Percentiles rank a stretch among this genome's conserved stretches.
phyloP scores from a whole-genome alignment of 164 flowering plant genomes.

The Piper betle region DNA sequence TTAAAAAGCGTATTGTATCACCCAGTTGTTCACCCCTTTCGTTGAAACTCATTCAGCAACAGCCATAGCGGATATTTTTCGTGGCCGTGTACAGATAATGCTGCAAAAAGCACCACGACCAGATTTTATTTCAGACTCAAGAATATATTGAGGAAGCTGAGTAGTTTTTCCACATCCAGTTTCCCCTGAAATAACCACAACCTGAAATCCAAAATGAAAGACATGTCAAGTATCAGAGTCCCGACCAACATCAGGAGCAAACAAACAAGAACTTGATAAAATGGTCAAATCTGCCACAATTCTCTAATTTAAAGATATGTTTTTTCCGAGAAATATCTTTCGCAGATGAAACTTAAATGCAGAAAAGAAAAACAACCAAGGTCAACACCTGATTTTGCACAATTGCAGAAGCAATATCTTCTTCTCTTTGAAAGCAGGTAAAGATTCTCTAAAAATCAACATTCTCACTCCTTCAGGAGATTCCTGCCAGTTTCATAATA shows the following conservation, averaged over 20 bases:
- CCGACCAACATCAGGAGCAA: too few species aligned
- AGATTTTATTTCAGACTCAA: conserved; percentile 94
- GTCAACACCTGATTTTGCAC: conserved; percentile 80
- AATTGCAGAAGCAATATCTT: conserved; percentile 84
- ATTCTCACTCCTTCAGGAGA: conserved; percentile 88
- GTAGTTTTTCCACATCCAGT: conserved; percentile 99
- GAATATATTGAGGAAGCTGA: conserved; percentile 89
- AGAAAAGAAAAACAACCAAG: conserved; percentile 11
- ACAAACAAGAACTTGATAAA: too few species aligned
- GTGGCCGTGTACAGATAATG: conserved; percentile 95
- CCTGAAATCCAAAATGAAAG: conserved; percentile 33
- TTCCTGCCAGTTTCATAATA: conserved; percentile 33
- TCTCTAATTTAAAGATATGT: too few species aligned
- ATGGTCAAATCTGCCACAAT: too few species aligned
- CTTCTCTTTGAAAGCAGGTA: conserved; percentile 85
- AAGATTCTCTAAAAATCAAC: conserved; percentile 68
- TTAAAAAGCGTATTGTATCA: conserved; percentile 53
- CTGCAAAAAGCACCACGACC: conserved; percentile 98
- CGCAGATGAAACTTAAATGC: too few species aligned
- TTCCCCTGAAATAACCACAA: conserved; percentile 91
- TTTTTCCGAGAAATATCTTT: too few species aligned
- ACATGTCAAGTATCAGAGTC: background rate
- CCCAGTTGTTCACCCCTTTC: conserved; percentile 99
- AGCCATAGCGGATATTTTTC: conserved; percentile 98
- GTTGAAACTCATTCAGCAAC: conserved; percentile 92